phyloP scores from a whole-genome alignment of 805 yeast genomes.

The Nematodospora valgi region DNA sequence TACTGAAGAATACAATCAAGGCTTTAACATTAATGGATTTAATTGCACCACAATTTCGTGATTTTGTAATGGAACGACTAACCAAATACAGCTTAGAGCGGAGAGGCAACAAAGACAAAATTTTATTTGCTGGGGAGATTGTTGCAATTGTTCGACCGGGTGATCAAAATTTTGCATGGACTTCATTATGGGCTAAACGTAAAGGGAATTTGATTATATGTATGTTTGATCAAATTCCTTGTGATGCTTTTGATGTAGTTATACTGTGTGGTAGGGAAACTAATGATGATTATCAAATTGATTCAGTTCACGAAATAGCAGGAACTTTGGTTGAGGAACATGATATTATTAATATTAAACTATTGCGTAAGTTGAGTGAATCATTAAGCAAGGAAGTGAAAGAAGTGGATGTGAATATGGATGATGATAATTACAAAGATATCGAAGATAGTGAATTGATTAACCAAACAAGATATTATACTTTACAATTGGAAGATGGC shows the following conservation, averaged over 20 bases:
- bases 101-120: slow-evolving; percentile 26
- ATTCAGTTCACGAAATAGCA: slow-evolving; percentile 29
- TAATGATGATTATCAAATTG: slow-evolving; percentile 16
- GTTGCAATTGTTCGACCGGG: slow-evolving; percentile 75
- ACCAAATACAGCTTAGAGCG: slow-evolving; percentile 21
- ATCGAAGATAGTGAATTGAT: slow-evolving; percentile 29
- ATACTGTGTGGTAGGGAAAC: slow-evolving; percentile 23
- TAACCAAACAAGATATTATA: slow-evolving; percentile 62
- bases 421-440: slow-evolving; percentile 20
- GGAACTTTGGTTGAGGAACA: slow-evolving; percentile 27
- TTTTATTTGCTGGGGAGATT: slow-evolving; percentile 78
- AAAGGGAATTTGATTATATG: slow-evolving; percentile 69
- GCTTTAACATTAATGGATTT: slow-evolving; percentile 69
- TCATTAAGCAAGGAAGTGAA: slow-evolving; percentile 23
- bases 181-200: slow-evolving; percentile 87
- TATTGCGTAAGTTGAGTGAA: slow-evolving; percentile 22
- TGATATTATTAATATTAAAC: slow-evolving; percentile 13
- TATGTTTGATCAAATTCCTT: slow-evolving; percentile 80
- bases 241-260: slow-evolving; percentile 56
- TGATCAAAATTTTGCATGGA: slow-evolving; percentile 64
- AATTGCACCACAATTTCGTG: slow-evolving; percentile 72
- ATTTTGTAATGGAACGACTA: slow-evolving; percentile 61
- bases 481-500: slow-evolving; percentile 43
- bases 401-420: slow-evolving; percentile 12
- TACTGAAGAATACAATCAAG: slow-evolving; percentile 59